These are phyloP conservation scores for Ophiostoma pallidulum DNA, from an alignment of 2,329 filamentous ascomycete species.

Conservation along the genomic window DNA sequence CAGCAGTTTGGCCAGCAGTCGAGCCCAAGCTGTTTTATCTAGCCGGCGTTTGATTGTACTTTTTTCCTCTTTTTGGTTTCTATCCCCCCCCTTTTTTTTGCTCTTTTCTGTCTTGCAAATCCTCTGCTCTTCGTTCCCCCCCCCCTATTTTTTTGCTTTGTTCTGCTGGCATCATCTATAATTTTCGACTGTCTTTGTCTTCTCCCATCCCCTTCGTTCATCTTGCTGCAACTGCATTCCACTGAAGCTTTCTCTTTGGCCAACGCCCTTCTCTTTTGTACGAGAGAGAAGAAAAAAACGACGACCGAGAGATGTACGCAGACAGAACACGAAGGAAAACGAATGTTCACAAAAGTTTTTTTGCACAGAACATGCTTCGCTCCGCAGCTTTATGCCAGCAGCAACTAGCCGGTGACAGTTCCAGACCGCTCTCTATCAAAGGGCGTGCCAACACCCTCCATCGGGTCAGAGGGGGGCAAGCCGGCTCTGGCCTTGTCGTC, in stretches of 20 bases:
- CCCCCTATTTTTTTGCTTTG: background rate
- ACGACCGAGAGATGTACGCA: background rate
- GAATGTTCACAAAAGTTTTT: background rate
- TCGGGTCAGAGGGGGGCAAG: too few species aligned
- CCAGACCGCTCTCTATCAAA: too few species aligned
- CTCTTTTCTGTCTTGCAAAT: background rate
- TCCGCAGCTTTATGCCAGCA: too few species aligned
- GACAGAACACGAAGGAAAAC: background rate
- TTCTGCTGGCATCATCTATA: background rate
- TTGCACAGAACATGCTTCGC: too few species aligned
- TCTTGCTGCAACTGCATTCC: too few species aligned
- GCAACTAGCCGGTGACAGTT: too few species aligned
- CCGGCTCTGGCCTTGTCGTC: too few species aligned
- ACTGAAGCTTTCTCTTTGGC: background rate
- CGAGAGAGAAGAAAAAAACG: background rate
- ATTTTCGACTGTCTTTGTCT: background rate
- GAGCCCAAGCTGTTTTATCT: conserved; percentile 13
- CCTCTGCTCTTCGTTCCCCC: background rate
- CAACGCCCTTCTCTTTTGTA: background rate
- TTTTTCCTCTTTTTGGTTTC: background rate
- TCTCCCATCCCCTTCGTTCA: too few species aligned
- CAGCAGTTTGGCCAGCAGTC: conserved; percentile 3
- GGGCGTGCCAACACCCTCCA: too few species aligned
- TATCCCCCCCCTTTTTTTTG: background rate
- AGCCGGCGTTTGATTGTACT: conserved; percentile 6